Base-by-base conservation (phyloP, 495 filamentous ascomycete species). In the Darksidea phi region DNA sequence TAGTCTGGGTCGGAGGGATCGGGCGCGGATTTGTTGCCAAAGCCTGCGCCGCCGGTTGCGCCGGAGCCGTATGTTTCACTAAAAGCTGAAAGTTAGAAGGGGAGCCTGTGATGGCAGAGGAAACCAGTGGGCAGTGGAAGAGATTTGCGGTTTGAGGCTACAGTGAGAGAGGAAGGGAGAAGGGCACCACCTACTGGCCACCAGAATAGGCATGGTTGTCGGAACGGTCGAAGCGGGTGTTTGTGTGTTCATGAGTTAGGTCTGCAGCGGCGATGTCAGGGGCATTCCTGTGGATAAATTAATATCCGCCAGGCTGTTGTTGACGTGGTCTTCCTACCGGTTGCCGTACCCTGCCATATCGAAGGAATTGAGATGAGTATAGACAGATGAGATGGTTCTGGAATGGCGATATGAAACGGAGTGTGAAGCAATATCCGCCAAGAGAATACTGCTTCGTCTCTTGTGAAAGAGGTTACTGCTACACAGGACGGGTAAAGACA, bases 31-130 rank as follows among this genome's bases (percentile, higher is more conserved):
- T 69, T 69, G 66, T 69, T 69, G 48, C 66, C 67, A 49, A 63
- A 69, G 37, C 67, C 67, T 12, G 55, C 67, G 28, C 63, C 63
- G 49, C 63, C 63, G 6, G 59, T 67, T 3, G 59, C 66, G 20
- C 61, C 61, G 11, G 60, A 59, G 36, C 61, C 61, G 52, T 52
- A 45, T 24, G 42, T 49, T 45, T 43, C 10, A 48, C 28, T 32
- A 10, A 32, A 32, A 10, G 28, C n/a, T n/a, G n/a, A n/a, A n/a
- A n/a, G n/a, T n/a, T n/a, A n/a, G n/a, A n/a, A n/a, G n/a, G 28
- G 28, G 28, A 32, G 4, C 4, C 4, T 4, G 28, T 3, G 28
- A 32, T 3, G 28, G 28, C 4, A 32, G 28, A 32, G 28, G 10
- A 32, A 10, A 10, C 28, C n/a, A n/a, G n/a, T 32, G 28, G 28